These are phyloP conservation scores for Akanthomyces muscarius DNA, from an alignment of 2,329 filamentous ascomycete genomes.

Conservation along the genomic window DNA sequence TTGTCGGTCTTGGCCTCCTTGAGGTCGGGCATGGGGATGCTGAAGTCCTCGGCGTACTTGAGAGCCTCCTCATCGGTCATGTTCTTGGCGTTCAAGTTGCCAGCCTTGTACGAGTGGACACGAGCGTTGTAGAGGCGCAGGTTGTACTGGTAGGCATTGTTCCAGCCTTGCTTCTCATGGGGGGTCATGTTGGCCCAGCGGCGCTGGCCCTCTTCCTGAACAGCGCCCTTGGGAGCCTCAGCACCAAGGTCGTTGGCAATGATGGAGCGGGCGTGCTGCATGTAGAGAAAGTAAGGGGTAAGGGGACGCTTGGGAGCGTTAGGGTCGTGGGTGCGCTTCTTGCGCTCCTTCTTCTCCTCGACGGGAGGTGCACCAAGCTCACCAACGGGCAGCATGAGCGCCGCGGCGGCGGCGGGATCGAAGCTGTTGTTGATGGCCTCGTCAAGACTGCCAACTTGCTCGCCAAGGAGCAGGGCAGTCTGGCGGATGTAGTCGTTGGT, in stretches of 20 bases:
- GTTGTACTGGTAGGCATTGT: slow-evolving; percentile 65
- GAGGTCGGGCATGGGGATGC: slow-evolving; percentile 50
- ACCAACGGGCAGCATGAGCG: slow-evolving; percentile 40
- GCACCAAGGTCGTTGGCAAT: slow-evolving; percentile 75
- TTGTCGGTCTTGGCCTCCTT: slow-evolving; percentile 40
- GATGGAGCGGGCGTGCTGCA: slow-evolving; percentile 79
- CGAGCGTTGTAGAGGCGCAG: slow-evolving; percentile 62
- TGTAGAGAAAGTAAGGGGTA: slow-evolving; percentile 93
- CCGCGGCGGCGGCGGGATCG: slow-evolving; percentile 45
- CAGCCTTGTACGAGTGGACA: slow-evolving; percentile 60
- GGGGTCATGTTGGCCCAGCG: slow-evolving; percentile 78
- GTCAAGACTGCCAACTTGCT: slow-evolving; percentile 49
- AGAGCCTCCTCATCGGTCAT: slow-evolving; percentile 60
- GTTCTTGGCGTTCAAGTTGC: slow-evolving; percentile 54
- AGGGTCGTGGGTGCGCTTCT: slow-evolving; percentile 82
- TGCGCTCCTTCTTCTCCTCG: slow-evolving; percentile 80
- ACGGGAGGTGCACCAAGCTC: slow-evolving; percentile 41
- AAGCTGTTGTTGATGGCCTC: slow-evolving; percentile 49
- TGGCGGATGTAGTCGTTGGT: slow-evolving; percentile 83
- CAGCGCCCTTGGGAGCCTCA: slow-evolving; percentile 77
- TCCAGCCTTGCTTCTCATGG: slow-evolving; percentile 67
- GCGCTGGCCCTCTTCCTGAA: slow-evolving; percentile 81
- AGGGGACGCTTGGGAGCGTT: slow-evolving; percentile 92
- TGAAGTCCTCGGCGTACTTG: slow-evolving; percentile 55
- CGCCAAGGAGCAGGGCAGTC: slow-evolving; percentile 76